Conservation (phyloP, 164 flowering plant genomes). For the Vitis rotundifolia region DNA sequence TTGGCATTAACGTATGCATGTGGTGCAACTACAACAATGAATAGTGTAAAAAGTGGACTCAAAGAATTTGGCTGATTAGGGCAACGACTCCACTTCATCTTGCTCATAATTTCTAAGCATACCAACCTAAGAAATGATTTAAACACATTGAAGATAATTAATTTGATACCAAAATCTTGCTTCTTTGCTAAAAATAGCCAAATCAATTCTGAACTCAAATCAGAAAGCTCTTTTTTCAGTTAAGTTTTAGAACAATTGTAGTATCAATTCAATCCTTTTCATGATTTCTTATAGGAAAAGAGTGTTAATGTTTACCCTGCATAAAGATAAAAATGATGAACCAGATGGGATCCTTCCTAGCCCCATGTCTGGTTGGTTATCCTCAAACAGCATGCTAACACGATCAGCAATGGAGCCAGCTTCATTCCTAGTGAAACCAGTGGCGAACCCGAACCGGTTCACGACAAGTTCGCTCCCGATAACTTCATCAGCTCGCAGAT, state of each 20-base stretch:
- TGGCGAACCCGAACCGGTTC: conserved; percentile 78
- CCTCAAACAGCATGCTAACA: conserved; percentile 37
- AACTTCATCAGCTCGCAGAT: conserved; percentile 70
- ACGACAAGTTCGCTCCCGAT: conserved; percentile 65
- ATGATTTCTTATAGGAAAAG: too few relatives aligned
- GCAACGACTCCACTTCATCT: background rate
- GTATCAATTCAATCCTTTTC: too few relatives aligned
- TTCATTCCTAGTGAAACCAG: conserved; percentile 54
- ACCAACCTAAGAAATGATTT: background rate
- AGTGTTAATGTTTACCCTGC: conserved; percentile 50
- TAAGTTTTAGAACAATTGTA: too few relatives aligned
- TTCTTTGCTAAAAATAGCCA: too few relatives aligned
- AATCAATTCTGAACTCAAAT: too few relatives aligned
- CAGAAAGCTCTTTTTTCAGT: too few relatives aligned
- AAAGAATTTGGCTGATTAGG: background rate
- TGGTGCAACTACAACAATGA: background rate
- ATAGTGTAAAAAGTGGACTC: background rate
- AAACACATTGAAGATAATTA: background rate
- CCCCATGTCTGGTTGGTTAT: conserved; percentile 49
- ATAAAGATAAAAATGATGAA: conserved; percentile 36
- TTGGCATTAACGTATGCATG: background rate
- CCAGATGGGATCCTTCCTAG: conserved; percentile 35
- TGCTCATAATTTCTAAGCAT: too few relatives aligned
- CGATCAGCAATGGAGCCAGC: conserved; percentile 23
- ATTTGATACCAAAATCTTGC: too few relatives aligned